phyloP scores from a whole-genome alignment of 2,329 filamentous ascomycete genomes.

The Nannizzia gypsea region DNA sequence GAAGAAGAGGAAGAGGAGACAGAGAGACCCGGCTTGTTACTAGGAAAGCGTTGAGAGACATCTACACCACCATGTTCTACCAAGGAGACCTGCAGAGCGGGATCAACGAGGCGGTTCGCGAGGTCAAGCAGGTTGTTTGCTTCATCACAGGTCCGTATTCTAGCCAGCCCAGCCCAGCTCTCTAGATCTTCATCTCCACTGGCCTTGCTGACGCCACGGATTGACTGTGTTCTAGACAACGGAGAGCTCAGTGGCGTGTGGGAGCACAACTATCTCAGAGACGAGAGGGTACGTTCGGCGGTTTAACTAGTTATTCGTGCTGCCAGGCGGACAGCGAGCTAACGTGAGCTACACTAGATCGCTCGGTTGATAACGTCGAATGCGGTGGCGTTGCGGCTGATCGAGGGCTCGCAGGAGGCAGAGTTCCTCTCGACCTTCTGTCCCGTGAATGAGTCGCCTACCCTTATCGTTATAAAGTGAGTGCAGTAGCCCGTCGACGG shows the following conservation, averaged over 20 bases:
- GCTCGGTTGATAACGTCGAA: constrained; percentile 46
- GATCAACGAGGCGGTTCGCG: constrained; percentile 60
- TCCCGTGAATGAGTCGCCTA: constrained; percentile 65
- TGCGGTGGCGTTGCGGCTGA: constrained; percentile 58
- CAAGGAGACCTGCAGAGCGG: constrained; percentile 67
- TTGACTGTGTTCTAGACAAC: constrained; percentile 39
- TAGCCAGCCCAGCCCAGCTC: background rate
- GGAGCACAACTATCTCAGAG: constrained; percentile 54
- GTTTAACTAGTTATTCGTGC: background rate
- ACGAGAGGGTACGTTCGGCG: constrained; percentile 33
- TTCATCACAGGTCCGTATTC: constrained; percentile 59
- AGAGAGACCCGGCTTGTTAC: no score
- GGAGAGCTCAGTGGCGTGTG: constrained; percentile 37
- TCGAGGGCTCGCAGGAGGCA: constrained; percentile 65
- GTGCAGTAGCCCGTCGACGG: constrained; percentile 16
- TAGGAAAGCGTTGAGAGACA: no score
- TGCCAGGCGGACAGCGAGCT: background rate
- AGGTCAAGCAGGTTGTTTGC: constrained; percentile 69
- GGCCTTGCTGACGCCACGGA: background rate
- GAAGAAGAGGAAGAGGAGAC: background rate
- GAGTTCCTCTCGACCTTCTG: constrained; percentile 72
- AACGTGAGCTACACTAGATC: constrained; percentile 34
- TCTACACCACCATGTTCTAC: constrained; percentile 58
- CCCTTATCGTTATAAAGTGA: constrained; percentile 55
- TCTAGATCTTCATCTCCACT: background rate